phyloP scores from a whole-genome alignment of 352 stramenopile genomes.

The Globisporangium parvum region DNA sequence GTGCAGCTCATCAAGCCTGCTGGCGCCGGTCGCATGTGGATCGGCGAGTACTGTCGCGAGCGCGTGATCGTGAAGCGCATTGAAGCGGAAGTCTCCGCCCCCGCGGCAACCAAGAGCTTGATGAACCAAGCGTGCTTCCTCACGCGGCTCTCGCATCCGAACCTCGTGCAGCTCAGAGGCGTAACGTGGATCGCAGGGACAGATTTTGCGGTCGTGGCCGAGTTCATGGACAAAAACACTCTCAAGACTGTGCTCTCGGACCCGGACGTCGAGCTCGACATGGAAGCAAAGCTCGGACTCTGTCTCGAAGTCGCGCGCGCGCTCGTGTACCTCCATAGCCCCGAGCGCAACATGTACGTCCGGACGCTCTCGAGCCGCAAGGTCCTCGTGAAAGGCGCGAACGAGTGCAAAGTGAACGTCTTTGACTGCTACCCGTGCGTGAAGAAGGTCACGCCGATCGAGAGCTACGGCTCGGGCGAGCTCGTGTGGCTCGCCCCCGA shows the following conservation, averaged over 20 bases:
- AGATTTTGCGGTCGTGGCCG: conserved; percentile 68
- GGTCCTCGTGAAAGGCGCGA: conserved; percentile 42
- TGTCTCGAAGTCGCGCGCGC: conserved; percentile 59
- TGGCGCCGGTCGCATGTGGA: conserved; percentile 43
- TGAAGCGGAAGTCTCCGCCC: conserved; percentile 56
- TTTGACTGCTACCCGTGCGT: conserved; percentile 45
- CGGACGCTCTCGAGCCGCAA: conserved; percentile 48
- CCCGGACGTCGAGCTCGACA: conserved; percentile 42
- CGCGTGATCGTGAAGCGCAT: conserved; percentile 74
- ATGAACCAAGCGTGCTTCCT: conserved; percentile 50
- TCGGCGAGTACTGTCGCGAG: conserved; percentile 42
- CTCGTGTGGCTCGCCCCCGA: conserved; percentile 50
- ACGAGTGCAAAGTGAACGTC: conserved; percentile 51
- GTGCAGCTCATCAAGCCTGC: conserved; percentile 48
- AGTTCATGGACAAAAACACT: conserved; percentile 75
- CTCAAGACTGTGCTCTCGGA: conserved; percentile 53
- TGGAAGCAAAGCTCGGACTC: conserved; percentile 52
- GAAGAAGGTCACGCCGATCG: conserved; percentile 16
- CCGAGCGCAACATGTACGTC: conserved; percentile 37
- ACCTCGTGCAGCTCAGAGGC: conserved; percentile 58
- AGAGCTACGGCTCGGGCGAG: conserved; percentile 42
- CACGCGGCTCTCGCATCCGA: conserved; percentile 47
- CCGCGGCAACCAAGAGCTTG: conserved; percentile 50
- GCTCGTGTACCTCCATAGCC: conserved; percentile 56
- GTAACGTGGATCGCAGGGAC: conserved; percentile 68